Evolutionary conservation across 2,329 filamentous ascomycete genomes (phyloP), one percentile per base, ranked within the genome.

Genomic region (Herpomyces periplanetae): DNA sequence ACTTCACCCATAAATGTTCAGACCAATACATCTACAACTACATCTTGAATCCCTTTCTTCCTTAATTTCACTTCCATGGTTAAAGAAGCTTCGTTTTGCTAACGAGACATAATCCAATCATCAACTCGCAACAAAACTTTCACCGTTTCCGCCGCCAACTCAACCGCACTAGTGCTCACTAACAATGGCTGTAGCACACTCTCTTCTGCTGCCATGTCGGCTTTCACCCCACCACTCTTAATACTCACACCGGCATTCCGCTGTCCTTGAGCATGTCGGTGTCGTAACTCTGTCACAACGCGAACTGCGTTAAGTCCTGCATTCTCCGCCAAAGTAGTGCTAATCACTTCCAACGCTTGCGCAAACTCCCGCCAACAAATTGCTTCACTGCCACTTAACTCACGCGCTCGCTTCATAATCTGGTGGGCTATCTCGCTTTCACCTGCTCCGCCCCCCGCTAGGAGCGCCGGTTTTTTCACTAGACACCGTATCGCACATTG

Each of bases 341-440:
- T 80, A 21, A 96, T 66, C 16, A 96, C 68, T 43, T 96, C 80
- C 46, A 96, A 63, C 4, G 80, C 80, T 27, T 96, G 75, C 2
- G 84, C 80, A 34, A 96, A 96, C 1, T 75, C 75, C 45, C 88
- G 91, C 68, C 69, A 96, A 54, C 80, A 96, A 34, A 91, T 88
- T 15, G 71, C 59, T 40, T 96, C 80, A 3, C 80, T 88, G 24
- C 84, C 84, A 1, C 61, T 60, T 24, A 88, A 49, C 31, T 61
- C 58, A 28, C 73, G 64, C 5, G 75, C 57, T 34, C 66, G 63
- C 40, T 66, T 62, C 22, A 63, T 57, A 13, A 96, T 53, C 33
- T 68, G 54, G 21, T 80, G 64, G 10, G 80, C 68, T 31, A 96
- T 75, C 42, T 91, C 73, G 32, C 91, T 84, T 42, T 96, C 80